Base-by-base conservation (phyloP, 2,329 filamentous ascomycete genomes). In the Cladosporium sp. region DNA sequence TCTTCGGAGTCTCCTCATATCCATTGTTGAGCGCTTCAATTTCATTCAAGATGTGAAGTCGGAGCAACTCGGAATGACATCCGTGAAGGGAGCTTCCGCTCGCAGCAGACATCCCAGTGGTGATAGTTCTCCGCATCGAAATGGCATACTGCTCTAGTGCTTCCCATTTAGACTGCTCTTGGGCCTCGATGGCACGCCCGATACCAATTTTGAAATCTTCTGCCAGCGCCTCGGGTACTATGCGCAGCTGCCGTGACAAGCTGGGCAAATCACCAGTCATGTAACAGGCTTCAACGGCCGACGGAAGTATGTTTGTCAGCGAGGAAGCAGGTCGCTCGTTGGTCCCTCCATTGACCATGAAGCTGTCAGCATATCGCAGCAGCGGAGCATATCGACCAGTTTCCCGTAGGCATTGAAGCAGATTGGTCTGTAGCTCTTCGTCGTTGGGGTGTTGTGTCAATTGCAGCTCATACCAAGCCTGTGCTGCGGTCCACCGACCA, bases 381-480 rank as follows among this genome's bases (percentile, higher is more conserved):
- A 97, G 81, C 1, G 68, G 60, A 8, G 64, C 65, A 74, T 97
- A 88, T 70, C 97, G 94, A 0, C 93, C 94, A n/a, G 92, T 96
- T 70, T 97, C 91, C 69, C 91, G 92, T 9, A 99, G 79, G 66
- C 94, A 97, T 28, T 86, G 89, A 55, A 99, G 78, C 35, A 99
- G 80, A 65, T 95, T 89, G 57, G 90, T 80, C 70, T 97, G 92
- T 12, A 89, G 81, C 57, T 95, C 88, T 17, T 83, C 71, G 68
- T 96, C 87, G 54, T 87, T 79, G 0, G 93, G 92, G 45, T 88
- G 82, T 65, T 94, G 86, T 2, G 89, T 87, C 34, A 97, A 80
- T 62, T 92, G 87, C 62, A 96, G 86, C 70, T 99, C 92, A 72
- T 97, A 97, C 94, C 95, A 99, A 62, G 90, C 96, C 74, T 97